Evolutionary conservation across 495 filamentous ascomycete genomes (phyloP), one percentile per base, ranked within the genome.

Genomic region (Choiromyces venosus): DNA sequence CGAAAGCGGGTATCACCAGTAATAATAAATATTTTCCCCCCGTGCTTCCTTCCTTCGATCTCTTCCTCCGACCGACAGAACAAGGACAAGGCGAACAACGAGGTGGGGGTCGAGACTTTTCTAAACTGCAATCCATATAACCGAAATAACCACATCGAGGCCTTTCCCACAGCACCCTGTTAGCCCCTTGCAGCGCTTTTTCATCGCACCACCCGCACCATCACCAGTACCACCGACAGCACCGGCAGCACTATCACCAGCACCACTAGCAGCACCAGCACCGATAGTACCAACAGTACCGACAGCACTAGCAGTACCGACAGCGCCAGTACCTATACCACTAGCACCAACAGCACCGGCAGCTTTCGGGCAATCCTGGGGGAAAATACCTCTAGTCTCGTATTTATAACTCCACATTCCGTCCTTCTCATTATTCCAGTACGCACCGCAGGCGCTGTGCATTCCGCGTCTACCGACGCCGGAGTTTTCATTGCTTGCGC

Each of bases 361-460:
- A 33, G 52, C 2, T 61, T 61, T 61, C 52, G 1, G 5, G 52
- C 52, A 61, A 61, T 33, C 25, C 52, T 61, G 52, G 52, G 52
- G 52, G 33, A 29, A 3, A 61, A 61, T 76, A 69, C 76, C 79
- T 73, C 75, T 79, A 40, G 76, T 74, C 78, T 94, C 91, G 82
- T 92, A 97, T 85, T 99, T 98, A 85, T 89, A 96, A 81, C 89
- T 97, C 93, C 93, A 99, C 91, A 96, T 97, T 69, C 95, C 95
- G 80, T 99, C 95, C 72, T 89, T 92, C 86, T 96, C 94, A 79
- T 95, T 93, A 82, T 98, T 94, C 95, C 95, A 99, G 86, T 91
- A 99, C 2, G 93, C 96, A 56, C 92, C 95, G 1, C 91, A 92
- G 21, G 95, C 95, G 74, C 89, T 92, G 86, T 99, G 95, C 95